phyloP scores from a whole-genome alignment of 176 grass and related monocot species.

The Saccharum spontaneum region DNA sequence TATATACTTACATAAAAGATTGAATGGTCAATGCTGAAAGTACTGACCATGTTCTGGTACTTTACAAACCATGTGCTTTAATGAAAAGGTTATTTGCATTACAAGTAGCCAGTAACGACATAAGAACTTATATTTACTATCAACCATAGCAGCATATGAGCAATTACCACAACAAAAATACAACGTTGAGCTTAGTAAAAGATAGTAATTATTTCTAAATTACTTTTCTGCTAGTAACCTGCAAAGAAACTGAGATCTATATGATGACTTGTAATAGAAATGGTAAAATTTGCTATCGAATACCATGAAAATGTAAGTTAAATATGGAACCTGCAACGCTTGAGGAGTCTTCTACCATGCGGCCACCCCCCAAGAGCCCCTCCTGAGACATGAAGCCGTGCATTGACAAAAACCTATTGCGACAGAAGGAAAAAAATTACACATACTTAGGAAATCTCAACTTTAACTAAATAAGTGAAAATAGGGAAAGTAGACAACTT shows the following conservation, averaged over 20 bases:
- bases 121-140: not conserved
- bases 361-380: constrained; percentile 97
- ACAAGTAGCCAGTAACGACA: constrained; percentile 15
- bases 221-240: constrained; percentile 1
- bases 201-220: constrained; percentile 12
- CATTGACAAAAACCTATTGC: constrained; percentile 94
- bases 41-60: not conserved
- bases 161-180: not conserved
- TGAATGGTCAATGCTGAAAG: not conserved
- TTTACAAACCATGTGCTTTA: constrained; percentile 14
- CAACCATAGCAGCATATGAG: constrained; percentile 6
- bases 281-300: not conserved
- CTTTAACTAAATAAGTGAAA: constrained; percentile 33
- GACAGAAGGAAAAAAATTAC: constrained; percentile 35
- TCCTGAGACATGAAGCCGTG: constrained; percentile 99
- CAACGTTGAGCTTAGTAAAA: constrained; percentile 2
- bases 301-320: not conserved
- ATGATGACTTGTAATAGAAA: not conserved
- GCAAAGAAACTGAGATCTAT: constrained; percentile 9
- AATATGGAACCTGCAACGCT: constrained; percentile 79
- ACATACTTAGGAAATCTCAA: constrained; percentile 7
- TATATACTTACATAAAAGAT: not conserved
- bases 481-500: constrained; percentile 33
- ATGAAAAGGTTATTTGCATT: constrained; percentile 6
- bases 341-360: constrained; percentile 96